phyloP scores from a whole-genome alignment of 805 yeast species.

The Candida nemodendra region DNA sequence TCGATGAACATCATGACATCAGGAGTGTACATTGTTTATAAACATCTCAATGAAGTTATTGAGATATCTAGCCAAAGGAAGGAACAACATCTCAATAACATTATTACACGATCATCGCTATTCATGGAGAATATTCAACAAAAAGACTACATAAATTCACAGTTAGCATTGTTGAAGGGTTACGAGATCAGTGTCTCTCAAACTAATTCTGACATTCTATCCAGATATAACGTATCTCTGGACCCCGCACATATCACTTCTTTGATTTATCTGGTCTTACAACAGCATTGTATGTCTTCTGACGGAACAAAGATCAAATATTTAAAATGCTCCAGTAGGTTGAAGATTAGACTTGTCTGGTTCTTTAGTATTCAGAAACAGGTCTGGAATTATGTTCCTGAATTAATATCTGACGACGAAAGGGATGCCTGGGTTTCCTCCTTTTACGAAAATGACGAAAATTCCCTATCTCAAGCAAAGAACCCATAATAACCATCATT shows the following conservation, averaged over 20 bases:
- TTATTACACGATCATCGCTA: not conserved
- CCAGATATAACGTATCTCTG: conserved; percentile 1
- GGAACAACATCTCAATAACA: conserved; percentile 1
- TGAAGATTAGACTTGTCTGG: not conserved
- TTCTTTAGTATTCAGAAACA: not conserved
- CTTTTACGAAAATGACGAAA: too few species aligned
- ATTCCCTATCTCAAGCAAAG: too few species aligned
- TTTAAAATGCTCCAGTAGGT: not conserved
- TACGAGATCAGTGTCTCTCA: conserved; percentile 1
- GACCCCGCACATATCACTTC: conserved; percentile 4
- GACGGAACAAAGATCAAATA: not conserved
- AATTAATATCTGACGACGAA: too few species aligned
- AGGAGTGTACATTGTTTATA: conserved; percentile 10
- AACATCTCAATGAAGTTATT: conserved; percentile 10
- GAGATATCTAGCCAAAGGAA: conserved; percentile 3
- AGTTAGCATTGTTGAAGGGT: not conserved
- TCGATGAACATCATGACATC: conserved; percentile 20
- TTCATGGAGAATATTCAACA: not conserved
- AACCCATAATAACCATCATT: too few species aligned
- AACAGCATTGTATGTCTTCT: not conserved
- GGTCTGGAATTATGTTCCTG: not conserved
- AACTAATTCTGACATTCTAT: conserved; percentile 2
- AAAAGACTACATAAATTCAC: not conserved
- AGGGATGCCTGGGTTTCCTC: too few species aligned
- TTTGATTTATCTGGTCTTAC: conserved; percentile 6